A percentile compares a stretch with the other conserved stretches of the same genome.
These are phyloP conservation scores for Pseudozyma thailandica DNA, from an alignment of 1,284 basidiomycete species.

Conservation along the genomic window DNA sequence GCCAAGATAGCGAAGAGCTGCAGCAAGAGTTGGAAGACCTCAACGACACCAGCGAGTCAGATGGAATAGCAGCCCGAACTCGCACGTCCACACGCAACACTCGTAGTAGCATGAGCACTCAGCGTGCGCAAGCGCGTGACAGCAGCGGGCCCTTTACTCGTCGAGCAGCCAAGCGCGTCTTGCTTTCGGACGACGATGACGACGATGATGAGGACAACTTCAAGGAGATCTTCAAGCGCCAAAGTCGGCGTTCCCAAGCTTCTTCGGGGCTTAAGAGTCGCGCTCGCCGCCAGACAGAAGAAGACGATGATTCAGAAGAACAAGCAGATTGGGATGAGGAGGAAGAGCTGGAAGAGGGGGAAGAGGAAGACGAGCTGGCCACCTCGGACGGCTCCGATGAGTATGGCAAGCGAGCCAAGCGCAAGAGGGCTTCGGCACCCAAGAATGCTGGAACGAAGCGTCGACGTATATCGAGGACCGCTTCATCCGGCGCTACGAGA, in stretches of 20 bases:
- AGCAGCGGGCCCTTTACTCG: not conserved
- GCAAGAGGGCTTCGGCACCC: slow-evolving; percentile 10
- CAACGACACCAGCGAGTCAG: slow-evolving; percentile 17
- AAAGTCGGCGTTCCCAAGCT: not conserved
- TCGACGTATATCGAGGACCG: slow-evolving; percentile 7
- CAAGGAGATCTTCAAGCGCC: not conserved
- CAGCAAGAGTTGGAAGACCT: slow-evolving; percentile 20
- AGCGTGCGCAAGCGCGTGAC: not conserved
- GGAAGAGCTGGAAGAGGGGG: slow-evolving; percentile 8
- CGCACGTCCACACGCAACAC: slow-evolving; percentile 15
- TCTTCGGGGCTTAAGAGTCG: not conserved
- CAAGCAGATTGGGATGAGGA: slow-evolving; percentile 4
- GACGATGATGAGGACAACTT: slow-evolving; percentile 19
- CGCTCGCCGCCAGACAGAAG: slow-evolving; percentile 1
- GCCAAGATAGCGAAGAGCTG: slow-evolving; percentile 7
- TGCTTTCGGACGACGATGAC: slow-evolving; percentile 9
- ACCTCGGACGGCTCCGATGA: slow-evolving; percentile 15
- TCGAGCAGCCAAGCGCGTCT: not conserved
- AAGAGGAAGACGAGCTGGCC: slow-evolving; percentile 29
- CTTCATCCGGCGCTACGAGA: not conserved
- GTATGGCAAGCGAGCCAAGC: slow-evolving; percentile 8
- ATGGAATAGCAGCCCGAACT: not conserved
- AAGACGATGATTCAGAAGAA: slow-evolving; percentile 12
- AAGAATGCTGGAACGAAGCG: slow-evolving; percentile 12
- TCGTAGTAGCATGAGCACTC: slow-evolving; percentile 1